phyloP scores from a whole-genome alignment of 2,329 filamentous ascomycete genomes.

The Fusarium multiceps region DNA sequence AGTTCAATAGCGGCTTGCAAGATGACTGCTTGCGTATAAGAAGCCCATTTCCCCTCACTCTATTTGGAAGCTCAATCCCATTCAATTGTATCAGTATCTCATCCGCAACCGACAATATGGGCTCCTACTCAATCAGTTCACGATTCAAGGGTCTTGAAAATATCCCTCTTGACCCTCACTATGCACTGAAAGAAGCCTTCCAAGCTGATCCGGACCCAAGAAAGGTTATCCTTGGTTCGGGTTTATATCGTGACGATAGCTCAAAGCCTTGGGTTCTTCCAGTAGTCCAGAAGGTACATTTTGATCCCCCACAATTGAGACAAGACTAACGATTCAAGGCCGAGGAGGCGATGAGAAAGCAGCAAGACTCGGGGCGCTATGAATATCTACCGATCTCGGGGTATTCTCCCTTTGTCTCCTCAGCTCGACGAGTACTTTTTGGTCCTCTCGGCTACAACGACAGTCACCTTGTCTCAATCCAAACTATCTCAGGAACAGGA shows the following conservation, averaged over 20 bases:
- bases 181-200: background rate
- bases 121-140: background rate
- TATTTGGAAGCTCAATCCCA: background rate
- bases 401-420: background rate
- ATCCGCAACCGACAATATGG: background rate
- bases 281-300: background rate
- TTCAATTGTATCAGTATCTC: background rate
- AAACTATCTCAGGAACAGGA: constrained; percentile 2
- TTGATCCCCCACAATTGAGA: too few species aligned
- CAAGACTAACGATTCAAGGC: background rate
- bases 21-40: too few species aligned
- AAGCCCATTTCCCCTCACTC: too few species aligned
- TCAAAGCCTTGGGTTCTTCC: constrained; percentile 1
- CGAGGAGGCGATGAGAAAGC: background rate
- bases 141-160: background rate
- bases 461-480: background rate
- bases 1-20: too few species aligned
- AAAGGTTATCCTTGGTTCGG: background rate
- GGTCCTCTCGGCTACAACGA: background rate
- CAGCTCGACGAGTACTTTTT: background rate
- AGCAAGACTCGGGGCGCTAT: background rate
- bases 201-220: background rate
- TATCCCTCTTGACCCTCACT: background rate
- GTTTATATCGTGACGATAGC: background rate
- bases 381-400: background rate